Evolutionary conservation across 2,329 filamentous ascomycete genomes (phyloP), one percentile per base, ranked within the genome.

Genomic region (Microdochium trichocladiopsis): DNA sequence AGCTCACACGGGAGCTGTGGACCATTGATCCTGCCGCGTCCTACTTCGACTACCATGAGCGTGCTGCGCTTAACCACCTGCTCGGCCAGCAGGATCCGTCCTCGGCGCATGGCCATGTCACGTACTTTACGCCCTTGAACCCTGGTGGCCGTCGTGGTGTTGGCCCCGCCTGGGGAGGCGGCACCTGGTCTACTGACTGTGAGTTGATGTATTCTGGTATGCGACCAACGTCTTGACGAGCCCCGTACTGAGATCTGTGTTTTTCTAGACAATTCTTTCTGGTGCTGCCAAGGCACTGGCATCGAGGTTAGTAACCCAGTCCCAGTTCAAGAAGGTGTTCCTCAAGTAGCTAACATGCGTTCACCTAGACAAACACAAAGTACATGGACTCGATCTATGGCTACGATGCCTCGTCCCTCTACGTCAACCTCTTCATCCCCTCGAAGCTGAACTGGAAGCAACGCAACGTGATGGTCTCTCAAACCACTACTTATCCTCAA

Each of bases 1-100:
- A 79, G 58, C 62, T 80, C 33, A 78, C 77, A 0, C 69, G 75
- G 1, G 75, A 79, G 51, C 66, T 80, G 4, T 80, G 72, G 72
- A 61, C 68, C 1, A 61, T 72, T 28, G 65, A 75, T 25, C 74
- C 75, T 0, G 64, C 63, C 18, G 61, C 71, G 2, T 61, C 64
- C 1, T 79, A 79, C 60, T 78, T 80, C 55, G 76, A 80, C 61
- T 80, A 69, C 57, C 80, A 79, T 58, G 77, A 80, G 63, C 67
- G 67, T 2, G 72, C 74, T 0, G 57, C 79, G 14, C 60, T 78
- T 51, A 79, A 79, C 56, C 77, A 79, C 53, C 59, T 79, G 4
- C 67, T 79, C 2, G 77, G 76, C 3, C 69, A 71, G 37, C 77
- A 79, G 52, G 62, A 79, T 53, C 72, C 74, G 1, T 53, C 61